Conservation (phyloP, 257 asterid species). For the Plantago major region DNA sequence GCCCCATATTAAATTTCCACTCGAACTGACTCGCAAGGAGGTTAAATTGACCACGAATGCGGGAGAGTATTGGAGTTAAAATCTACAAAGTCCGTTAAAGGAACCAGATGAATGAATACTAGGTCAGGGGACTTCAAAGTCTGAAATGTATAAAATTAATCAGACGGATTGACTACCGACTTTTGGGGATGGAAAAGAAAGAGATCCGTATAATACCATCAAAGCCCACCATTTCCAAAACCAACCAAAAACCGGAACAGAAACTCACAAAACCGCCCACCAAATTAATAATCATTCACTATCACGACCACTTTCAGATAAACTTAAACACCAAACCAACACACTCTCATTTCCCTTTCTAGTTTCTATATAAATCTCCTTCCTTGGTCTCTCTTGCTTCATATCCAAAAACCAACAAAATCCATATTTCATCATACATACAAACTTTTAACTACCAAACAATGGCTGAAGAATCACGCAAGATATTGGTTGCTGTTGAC, state of each 20-base stretch:
- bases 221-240: slow-evolving; percentile 28
- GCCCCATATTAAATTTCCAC: no score
- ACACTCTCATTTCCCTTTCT: background rate
- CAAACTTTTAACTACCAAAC: background rate
- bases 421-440: no score
- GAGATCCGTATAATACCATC: no score
- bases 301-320: background rate
- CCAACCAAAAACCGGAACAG: background rate
- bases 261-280: slow-evolving; percentile 34
- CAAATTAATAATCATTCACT: slow-evolving; percentile 11
- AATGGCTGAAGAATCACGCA: slow-evolving; percentile 34
- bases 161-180: no score
- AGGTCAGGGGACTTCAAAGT: no score
- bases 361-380: slow-evolving; percentile 9
- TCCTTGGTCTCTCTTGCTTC: background rate
- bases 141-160: no score
- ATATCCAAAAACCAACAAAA: background rate
- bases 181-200: no score
- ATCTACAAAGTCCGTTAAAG: no score
- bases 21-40: no score
- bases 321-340: background rate
- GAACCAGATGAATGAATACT: no score
- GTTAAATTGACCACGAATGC: no score
- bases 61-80: no score
- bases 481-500: slow-evolving; percentile 65